Evolutionary conservation across 1,284 basidiomycete species (phyloP).

Genomic region (Sphagnurus paluster): DNA sequence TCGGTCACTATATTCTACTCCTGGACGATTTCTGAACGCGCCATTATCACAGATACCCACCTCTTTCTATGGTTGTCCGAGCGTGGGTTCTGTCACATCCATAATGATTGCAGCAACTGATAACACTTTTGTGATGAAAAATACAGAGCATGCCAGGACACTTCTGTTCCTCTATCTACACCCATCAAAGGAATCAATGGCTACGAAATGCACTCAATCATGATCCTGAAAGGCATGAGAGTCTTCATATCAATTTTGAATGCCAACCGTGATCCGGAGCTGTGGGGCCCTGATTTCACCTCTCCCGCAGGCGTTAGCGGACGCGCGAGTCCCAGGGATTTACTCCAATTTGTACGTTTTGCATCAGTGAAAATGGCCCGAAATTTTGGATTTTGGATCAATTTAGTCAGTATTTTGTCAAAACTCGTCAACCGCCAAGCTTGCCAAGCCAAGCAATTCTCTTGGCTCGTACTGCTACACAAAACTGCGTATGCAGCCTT

Average conservation of each 20-base stretch:
- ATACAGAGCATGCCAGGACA: background rate
- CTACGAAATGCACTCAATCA: background rate
- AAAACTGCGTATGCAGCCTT: too few species aligned
- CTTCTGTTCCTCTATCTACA: background rate
- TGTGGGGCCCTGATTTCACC: constrained; percentile 2
- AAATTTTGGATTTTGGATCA: too few species aligned
- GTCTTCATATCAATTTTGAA: background rate
- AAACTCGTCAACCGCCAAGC: too few species aligned
- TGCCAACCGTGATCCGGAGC: too few species aligned
- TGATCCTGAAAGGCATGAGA: background rate
- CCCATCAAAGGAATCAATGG: constrained; percentile 2
- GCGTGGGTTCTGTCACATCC: constrained; percentile 2
- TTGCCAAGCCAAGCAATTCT: too few species aligned
- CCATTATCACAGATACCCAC: constrained; percentile 10
- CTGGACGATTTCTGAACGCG: background rate
- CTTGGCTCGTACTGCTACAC: too few species aligned
- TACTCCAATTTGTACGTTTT: constrained; percentile 11
- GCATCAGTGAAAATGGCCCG: too few species aligned
- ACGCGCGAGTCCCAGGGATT: too few species aligned
- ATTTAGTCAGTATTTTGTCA: too few species aligned
- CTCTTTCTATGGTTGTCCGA: constrained; percentile 10
- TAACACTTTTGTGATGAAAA: too few species aligned
- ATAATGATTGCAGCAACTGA: too few species aligned
- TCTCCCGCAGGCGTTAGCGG: constrained; percentile 4
- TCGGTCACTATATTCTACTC: background rate